These are phyloP conservation scores for Carallia pectinifolia DNA, from an alignment of 345 rosid genomes.

Conservation along the genomic window DNA sequence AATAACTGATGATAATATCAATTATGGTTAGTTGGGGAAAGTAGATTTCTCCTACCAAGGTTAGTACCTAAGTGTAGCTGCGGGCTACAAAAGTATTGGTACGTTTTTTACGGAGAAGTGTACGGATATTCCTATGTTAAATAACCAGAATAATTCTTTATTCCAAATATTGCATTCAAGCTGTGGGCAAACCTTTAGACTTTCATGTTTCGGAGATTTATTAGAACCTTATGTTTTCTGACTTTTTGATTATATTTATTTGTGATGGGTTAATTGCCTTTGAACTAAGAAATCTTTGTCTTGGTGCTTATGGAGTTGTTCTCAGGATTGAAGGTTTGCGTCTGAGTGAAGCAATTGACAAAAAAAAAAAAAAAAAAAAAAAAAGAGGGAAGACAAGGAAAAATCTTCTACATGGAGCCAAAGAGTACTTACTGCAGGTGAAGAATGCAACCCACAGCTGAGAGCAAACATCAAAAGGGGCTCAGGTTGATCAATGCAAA, in stretches of 20 bases:
- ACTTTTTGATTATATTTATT: background rate
- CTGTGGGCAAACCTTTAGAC: background rate
- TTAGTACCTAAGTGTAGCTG: too few relatives aligned
- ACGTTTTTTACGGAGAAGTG: background rate
- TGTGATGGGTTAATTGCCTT: background rate
- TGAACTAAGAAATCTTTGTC: slow-evolving; percentile 2
- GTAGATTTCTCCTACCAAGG: too few relatives aligned
- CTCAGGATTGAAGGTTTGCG: background rate
- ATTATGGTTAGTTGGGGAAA: too few relatives aligned
- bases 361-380: background rate
- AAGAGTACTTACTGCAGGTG: slow-evolving; percentile 58
- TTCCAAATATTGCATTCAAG: background rate
- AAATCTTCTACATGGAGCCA: background rate
- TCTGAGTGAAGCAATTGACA: background rate
- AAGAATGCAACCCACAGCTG: slow-evolving; percentile 62
- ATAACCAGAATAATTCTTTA: background rate
- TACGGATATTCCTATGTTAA: background rate
- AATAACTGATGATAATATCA: too few relatives aligned
- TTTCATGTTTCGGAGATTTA: slow-evolving; percentile 1
- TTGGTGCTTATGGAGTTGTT: too few relatives aligned
- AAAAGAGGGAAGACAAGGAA: too few relatives aligned
- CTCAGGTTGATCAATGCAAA: slow-evolving; percentile 51
- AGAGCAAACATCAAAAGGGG: slow-evolving; percentile 60
- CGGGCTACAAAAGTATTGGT: too few relatives aligned
- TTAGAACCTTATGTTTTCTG: background rate